Evolutionary conservation across 179 eudicot species (phyloP).

Genomic region (Beta macrorhiza): DNA sequence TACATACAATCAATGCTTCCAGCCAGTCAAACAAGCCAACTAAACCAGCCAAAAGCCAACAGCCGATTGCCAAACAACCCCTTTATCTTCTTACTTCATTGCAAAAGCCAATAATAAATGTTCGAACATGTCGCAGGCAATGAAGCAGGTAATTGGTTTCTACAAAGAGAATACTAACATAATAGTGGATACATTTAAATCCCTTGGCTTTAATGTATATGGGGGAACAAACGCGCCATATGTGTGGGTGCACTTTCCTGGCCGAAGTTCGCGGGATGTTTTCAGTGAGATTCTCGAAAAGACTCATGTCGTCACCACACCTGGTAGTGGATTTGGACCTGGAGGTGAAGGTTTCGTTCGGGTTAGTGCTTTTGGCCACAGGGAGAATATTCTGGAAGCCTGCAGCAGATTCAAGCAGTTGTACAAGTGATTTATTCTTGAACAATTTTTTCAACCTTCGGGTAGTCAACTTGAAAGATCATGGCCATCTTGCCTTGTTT

Average conservation of each 20-base stretch:
- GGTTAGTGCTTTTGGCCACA: slow-evolving; percentile 89
- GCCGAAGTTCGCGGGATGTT: slow-evolving; percentile 93
- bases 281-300: slow-evolving; percentile 90
- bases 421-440: slow-evolving; percentile 52
- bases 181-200: slow-evolving; percentile 74
- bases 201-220: slow-evolving; percentile 87
- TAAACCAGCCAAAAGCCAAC: too few species aligned
- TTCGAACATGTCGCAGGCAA: slow-evolving; percentile 56
- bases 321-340: slow-evolving; percentile 97
- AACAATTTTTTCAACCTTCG: neutral
- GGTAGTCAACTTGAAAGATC: neutral
- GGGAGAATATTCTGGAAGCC: slow-evolving; percentile 86
- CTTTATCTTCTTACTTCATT: neutral
- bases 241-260: slow-evolving; percentile 97
- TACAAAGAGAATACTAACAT: slow-evolving; percentile 80
- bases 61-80: too few species aligned
- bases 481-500: neutral
- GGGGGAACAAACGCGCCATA: slow-evolving; percentile 95
- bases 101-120: neutral
- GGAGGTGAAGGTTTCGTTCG: slow-evolving; percentile 94
- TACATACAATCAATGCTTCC: too few species aligned
- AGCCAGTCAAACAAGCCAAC: too few species aligned
- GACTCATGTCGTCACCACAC: slow-evolving; percentile 85
- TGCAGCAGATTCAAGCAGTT: slow-evolving; percentile 80
- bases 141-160: slow-evolving; percentile 82